These are phyloP conservation scores for Fermentozyma sake DNA, from an alignment of 1,139 yeast species.

Conservation along the genomic window DNA sequence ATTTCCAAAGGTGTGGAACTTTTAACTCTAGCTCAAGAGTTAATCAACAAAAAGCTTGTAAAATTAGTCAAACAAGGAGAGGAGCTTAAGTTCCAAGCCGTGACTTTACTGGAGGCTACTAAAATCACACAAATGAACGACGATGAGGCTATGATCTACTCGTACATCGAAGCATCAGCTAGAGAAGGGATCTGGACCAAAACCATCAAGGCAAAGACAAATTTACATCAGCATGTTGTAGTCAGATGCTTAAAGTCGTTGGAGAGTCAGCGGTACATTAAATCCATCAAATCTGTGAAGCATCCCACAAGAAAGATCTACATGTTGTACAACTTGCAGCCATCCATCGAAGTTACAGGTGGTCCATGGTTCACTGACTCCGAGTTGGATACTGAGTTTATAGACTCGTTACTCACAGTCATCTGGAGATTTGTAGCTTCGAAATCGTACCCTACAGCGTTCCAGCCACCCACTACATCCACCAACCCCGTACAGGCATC, in stretches of 20 bases:
- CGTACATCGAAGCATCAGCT: constrained; percentile 87
- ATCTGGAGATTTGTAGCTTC: constrained; percentile 84
- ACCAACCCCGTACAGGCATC: constrained; percentile 45
- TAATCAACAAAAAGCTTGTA: constrained; percentile 59
- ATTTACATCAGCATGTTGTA: constrained; percentile 89
- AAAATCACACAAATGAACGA: constrained; percentile 70
- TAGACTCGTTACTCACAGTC: constrained; percentile 75
- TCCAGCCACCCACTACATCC: constrained; percentile 33
- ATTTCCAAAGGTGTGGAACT: constrained; percentile 40
- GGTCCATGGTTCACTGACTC: constrained; percentile 99
- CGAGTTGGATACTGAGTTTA: constrained; percentile 90
- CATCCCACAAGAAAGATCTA: constrained; percentile 95
- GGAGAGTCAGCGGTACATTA: constrained; percentile 81
- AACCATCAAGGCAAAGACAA: constrained; percentile 85
- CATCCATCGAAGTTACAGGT: constrained; percentile 93
- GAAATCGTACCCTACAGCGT: constrained; percentile 71
- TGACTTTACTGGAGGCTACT: constrained; percentile 59
- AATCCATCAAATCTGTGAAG: constrained; percentile 86
- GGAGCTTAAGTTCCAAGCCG: constrained; percentile 70
- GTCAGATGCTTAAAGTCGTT: constrained; percentile 77
- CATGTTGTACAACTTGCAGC: constrained; percentile 90
- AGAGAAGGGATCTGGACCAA: constrained; percentile 97
- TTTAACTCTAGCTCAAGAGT: constrained; percentile 60
- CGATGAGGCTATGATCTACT: constrained; percentile 90
- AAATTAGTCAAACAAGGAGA: constrained; percentile 64